Conservation (phyloP, 164 flowering plant genomes). For the Magnolia sinica region DNA sequence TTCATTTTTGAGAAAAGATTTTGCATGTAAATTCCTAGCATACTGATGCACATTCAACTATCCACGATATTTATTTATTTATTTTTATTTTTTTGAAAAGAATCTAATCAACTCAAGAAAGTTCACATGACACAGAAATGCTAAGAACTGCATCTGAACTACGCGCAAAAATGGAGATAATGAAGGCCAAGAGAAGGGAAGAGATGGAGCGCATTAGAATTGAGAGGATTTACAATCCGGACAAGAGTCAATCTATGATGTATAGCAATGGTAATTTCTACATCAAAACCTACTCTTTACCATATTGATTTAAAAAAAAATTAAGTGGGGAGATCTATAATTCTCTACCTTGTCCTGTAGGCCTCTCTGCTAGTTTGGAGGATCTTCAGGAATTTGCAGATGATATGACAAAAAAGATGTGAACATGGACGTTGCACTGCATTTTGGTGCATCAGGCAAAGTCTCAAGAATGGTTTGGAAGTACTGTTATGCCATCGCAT, state of each 20-base stretch:
- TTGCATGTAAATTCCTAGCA: too few species aligned
- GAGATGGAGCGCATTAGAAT: constrained; percentile 7
- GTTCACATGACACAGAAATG: constrained; percentile 15
- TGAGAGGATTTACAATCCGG: constrained; percentile 8
- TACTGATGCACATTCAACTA: too few species aligned
- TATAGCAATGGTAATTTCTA: constrained; percentile 13
- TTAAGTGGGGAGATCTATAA: not conserved
- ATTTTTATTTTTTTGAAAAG: too few species aligned
- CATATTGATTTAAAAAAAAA: too few species aligned
- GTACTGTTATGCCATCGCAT: too few species aligned
- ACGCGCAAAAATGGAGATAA: constrained; percentile 8
- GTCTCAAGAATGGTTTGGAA: not conserved
- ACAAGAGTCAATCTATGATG: not conserved
- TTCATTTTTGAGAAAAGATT: too few species aligned
- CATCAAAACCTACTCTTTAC: not conserved
- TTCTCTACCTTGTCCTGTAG: not conserved
- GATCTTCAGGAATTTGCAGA: constrained; percentile 3
- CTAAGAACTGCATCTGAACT: constrained; percentile 12
- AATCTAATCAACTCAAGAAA: too few species aligned
- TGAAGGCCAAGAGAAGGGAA: constrained; percentile 14
- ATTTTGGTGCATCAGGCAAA: not conserved
- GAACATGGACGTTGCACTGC: not conserved
- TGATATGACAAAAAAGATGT: not conserved
- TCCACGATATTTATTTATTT: too few species aligned
- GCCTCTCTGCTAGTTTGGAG: not conserved